A percentile compares a stretch with the other conserved stretches of the same genome.
phyloP scores from a whole-genome alignment of 1,284 basidiomycete species.

The Pisolithus thermaeus region DNA sequence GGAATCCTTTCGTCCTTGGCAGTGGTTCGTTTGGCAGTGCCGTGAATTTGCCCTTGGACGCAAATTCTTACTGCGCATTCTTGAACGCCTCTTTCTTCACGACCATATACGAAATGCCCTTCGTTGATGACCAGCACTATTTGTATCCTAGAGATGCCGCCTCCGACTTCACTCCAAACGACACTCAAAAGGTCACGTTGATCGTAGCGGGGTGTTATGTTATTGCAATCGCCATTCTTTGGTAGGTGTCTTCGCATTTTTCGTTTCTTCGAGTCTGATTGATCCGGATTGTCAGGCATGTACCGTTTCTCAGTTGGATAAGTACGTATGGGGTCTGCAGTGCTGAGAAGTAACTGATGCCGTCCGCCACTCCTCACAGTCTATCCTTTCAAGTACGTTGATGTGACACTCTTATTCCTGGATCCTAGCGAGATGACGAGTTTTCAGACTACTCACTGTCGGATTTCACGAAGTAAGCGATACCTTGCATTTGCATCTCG shows the following conservation, averaged over 20 bases:
- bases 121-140: slow-evolving; percentile 14
- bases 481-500: neutral
- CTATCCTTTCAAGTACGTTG: slow-evolving; percentile 85
- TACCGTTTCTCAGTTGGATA: slow-evolving; percentile 66
- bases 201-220: slow-evolving; percentile 75
- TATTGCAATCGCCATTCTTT: slow-evolving; percentile 66
- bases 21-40: too few species aligned
- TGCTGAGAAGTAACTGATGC: neutral
- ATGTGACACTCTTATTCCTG: neutral
- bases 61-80: slow-evolving; percentile 1
- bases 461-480: slow-evolving; percentile 78
- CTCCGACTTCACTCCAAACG: slow-evolving; percentile 52
- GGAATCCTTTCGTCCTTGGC: too few species aligned
- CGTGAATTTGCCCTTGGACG: too few species aligned
- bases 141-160: slow-evolving; percentile 33
- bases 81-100: slow-evolving; percentile 8
- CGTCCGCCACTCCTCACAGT: slow-evolving; percentile 43
- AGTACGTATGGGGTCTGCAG: slow-evolving; percentile 43
- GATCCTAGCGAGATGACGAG: slow-evolving; percentile 10
- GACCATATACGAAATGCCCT: slow-evolving; percentile 26
- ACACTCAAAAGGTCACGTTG: slow-evolving; percentile 69
- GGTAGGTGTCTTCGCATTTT: slow-evolving; percentile 39
- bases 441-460: slow-evolving; percentile 65
- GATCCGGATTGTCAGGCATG: slow-evolving; percentile 50
- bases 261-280: neutral